Percentiles rank a stretch among this genome's conserved stretches.
These are phyloP conservation scores for Clitopilus passeckerianus DNA, from an alignment of 768 basidiomycete species.

Conservation along the genomic window DNA sequence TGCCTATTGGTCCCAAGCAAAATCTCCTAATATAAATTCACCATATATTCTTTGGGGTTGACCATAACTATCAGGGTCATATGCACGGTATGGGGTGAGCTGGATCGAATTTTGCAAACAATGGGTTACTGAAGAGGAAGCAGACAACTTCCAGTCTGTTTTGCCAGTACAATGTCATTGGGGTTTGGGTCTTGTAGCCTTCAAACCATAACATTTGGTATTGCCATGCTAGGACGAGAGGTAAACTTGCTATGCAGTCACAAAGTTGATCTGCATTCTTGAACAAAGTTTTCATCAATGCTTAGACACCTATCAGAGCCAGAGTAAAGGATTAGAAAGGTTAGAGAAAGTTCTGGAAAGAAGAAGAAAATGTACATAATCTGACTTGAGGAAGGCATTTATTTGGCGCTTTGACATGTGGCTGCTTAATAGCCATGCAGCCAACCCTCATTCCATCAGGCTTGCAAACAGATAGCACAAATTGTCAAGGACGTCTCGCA, in stretches of 20 bases:
- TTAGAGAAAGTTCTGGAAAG: too few relatives aligned
- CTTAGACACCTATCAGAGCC: too few relatives aligned
- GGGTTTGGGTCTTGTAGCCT: neutral
- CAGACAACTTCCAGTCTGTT: neutral
- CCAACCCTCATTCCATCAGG: too few relatives aligned
- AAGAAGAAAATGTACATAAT: too few relatives aligned
- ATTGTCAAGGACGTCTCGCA: too few relatives aligned
- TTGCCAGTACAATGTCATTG: neutral
- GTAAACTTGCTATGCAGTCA: neutral
- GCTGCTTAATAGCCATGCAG: too few relatives aligned
- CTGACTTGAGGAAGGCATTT: too few relatives aligned
- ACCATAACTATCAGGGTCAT: neutral
- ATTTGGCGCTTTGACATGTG: too few relatives aligned
- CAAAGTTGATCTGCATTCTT: neutral
- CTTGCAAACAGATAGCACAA: too few relatives aligned
- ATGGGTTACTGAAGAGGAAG: neutral
- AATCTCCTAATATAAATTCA: neutral
- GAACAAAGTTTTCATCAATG: too few relatives aligned
- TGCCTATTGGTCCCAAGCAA: neutral
- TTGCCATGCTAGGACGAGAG: neutral
- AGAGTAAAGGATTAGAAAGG: too few relatives aligned
- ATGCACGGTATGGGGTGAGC: neutral
- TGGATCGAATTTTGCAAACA: neutral
- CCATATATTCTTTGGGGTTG: neutral
- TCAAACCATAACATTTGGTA: neutral